phyloP scores from a whole-genome alignment of 192 early-diverging fungal genomes.

The Geranomyces variabilis region DNA sequence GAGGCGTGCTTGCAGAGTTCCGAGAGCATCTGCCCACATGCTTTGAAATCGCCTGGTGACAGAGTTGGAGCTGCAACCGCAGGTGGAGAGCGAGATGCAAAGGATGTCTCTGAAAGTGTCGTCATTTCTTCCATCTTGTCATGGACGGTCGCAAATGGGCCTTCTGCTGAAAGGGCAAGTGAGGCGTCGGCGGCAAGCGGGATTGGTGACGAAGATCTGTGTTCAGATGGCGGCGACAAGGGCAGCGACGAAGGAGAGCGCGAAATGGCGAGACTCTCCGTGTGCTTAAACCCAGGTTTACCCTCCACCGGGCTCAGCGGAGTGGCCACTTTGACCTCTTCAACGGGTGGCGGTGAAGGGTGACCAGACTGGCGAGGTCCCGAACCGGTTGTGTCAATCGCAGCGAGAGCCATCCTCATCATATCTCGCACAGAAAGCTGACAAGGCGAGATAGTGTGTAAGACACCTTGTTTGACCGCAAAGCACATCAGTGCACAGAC shows the following conservation, averaged over 20 bases:
- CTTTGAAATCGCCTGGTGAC: slow-evolving; percentile 27
- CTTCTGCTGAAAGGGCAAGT: not conserved
- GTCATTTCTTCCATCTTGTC: slow-evolving; percentile 2
- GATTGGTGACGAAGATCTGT: slow-evolving; percentile 4
- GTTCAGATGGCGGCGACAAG: slow-evolving; percentile 30
- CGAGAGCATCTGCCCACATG: slow-evolving; percentile 24
- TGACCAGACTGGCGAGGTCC: slow-evolving; percentile 13
- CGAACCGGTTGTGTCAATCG: slow-evolving; percentile 1
- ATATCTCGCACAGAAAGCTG: not conserved
- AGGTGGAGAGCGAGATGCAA: slow-evolving; percentile 9
- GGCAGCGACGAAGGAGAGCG: slow-evolving; percentile 22
- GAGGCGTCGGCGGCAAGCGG: not conserved
- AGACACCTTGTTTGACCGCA: too few species aligned
- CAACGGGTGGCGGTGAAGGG: slow-evolving; percentile 31
- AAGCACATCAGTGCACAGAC: too few species aligned
- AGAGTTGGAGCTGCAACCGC: slow-evolving; percentile 12
- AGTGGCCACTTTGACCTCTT: slow-evolving; percentile 17
- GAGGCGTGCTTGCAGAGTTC: slow-evolving; percentile 31
- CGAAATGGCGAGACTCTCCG: not conserved
- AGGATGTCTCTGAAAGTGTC: not conserved
- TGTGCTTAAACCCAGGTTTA: not conserved
- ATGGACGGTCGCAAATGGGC: not conserved
- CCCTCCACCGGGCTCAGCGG: slow-evolving; percentile 15
- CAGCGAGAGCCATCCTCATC: slow-evolving; percentile 9
- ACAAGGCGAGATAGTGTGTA: too few species aligned